A percentile compares a stretch with the other conserved stretches of the same genome.
Conservation (phyloP, 371 early-diverging fungal genomes). For the Gilbertella persicaria region DNA sequence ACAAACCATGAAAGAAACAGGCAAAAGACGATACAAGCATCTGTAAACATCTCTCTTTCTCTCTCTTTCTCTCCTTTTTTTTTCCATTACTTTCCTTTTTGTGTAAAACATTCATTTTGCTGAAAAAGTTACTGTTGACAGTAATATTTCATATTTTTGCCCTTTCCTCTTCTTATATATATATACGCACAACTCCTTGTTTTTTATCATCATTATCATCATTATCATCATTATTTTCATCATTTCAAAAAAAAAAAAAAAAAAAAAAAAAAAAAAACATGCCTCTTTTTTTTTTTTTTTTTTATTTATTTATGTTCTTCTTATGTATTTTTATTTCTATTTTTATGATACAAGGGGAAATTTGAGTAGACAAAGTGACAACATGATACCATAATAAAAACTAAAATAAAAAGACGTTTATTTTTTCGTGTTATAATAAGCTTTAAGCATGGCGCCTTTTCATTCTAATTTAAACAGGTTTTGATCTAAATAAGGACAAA, state of each 20-base stretch:
- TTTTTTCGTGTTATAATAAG: too few species aligned
- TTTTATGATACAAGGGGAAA: too few species aligned
- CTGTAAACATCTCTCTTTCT: constrained; percentile 12
- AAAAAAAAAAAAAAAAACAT: constrained; percentile 1
- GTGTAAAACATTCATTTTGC: background rate
- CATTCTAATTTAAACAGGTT: too few species aligned
- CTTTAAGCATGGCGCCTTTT: too few species aligned
- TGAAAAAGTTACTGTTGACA: constrained; percentile 9
- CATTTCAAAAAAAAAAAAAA: constrained; percentile 5
- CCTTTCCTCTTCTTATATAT: background rate
- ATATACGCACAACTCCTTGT: too few species aligned
- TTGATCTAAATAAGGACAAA: too few species aligned
- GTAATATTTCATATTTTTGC: too few species aligned
- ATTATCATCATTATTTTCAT: background rate
- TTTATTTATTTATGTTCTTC: constrained; percentile 1
- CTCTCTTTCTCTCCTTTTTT: background rate
- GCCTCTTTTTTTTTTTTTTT: constrained; percentile 1
- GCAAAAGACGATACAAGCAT: constrained; percentile 35
- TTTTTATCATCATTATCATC: background rate
- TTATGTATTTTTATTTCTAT: too few species aligned
- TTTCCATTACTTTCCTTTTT: background rate
- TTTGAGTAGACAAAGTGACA: too few species aligned
- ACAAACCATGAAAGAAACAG: constrained; percentile 42
- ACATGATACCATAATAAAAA: too few species aligned
- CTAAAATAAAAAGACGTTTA: too few species aligned